Percentiles rank a stretch among this genome's conserved stretches.
These are phyloP conservation scores for Melastoma candidum DNA, from an alignment of 441 rosid genomes.

Conservation along the genomic window DNA sequence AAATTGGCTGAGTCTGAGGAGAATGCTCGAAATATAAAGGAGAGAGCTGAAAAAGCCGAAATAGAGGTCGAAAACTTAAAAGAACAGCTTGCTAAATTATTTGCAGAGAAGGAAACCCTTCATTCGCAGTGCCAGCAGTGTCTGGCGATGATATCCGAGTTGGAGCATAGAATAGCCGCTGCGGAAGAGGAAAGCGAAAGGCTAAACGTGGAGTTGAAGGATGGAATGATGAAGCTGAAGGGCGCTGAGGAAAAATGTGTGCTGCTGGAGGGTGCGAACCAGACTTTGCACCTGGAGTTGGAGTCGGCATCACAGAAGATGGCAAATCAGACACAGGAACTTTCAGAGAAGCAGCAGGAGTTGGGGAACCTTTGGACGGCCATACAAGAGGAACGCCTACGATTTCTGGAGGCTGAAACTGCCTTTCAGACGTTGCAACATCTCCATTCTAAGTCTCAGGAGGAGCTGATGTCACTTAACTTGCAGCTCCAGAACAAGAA, in stretches of 20 bases:
- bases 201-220: conserved; percentile 59
- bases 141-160: conserved; percentile 50
- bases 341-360: conserved; percentile 82
- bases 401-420: conserved; percentile 87
- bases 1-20: conserved; percentile 60
- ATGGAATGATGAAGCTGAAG: conserved; percentile 53
- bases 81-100: conserved; percentile 43
- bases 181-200: conserved; percentile 59
- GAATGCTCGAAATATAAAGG: conserved; percentile 30
- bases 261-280: conserved; percentile 67
- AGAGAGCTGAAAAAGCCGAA: conserved; percentile 54
- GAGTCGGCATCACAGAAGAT: conserved; percentile 48
- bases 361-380: conserved; percentile 75
- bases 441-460: conserved; percentile 89
- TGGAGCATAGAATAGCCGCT: conserved; percentile 53
- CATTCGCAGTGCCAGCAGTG: conserved; percentile 59
- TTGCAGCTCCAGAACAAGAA: conserved; percentile 52
- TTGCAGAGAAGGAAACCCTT: conserved; percentile 68
- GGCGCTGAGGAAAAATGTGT: conserved; percentile 76
- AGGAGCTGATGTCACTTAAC: conserved; percentile 67
- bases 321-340: conserved; percentile 61
- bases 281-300: conserved; percentile 57
- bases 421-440: conserved; percentile 94
- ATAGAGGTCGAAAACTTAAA: conserved; percentile 56
- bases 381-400: conserved; percentile 77